These are phyloP conservation scores for Emydomyces testavorans DNA, from an alignment of 2,329 filamentous ascomycete species.

Conservation along the genomic window DNA sequence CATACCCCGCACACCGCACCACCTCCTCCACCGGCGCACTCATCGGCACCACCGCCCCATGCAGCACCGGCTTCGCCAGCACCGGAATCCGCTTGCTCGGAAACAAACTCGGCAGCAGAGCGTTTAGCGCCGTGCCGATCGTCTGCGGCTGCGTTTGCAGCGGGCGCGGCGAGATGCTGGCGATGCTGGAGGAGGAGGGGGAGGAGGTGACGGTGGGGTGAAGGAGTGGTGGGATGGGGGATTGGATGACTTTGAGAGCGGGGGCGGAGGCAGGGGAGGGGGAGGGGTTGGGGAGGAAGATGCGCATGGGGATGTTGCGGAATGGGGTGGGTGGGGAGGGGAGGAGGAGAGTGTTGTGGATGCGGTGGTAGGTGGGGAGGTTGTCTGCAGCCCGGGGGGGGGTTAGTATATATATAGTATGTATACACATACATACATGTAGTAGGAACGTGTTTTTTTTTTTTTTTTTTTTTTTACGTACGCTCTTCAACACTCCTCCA, in stretches of 20 bases:
- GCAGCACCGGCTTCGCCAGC: constrained; percentile 70
- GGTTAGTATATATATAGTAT: no score
- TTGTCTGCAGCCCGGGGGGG: constrained; percentile 51
- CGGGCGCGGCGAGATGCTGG: constrained; percentile 13
- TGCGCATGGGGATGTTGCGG: constrained; percentile 70
- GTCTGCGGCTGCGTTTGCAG: constrained; percentile 47
- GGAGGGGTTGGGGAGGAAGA: constrained; percentile 67
- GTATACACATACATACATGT: no score
- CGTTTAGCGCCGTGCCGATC: constrained; percentile 65
- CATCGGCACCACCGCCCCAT: constrained; percentile 76
- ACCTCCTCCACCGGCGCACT: constrained; percentile 68
- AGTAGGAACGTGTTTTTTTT: background rate
- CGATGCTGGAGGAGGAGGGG: constrained; percentile 14
- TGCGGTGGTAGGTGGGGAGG: constrained; percentile 56
- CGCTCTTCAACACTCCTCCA: constrained; percentile 71
- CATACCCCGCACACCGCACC: constrained; percentile 70
- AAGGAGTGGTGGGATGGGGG: constrained; percentile 49
- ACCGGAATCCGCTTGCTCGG: constrained; percentile 75
- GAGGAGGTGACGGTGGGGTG: constrained; percentile 20
- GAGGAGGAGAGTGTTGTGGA: constrained; percentile 66
- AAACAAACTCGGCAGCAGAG: constrained; percentile 67
- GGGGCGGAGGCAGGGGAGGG: constrained; percentile 35
- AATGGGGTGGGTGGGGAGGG: constrained; percentile 56
- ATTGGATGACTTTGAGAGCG: constrained; percentile 59
- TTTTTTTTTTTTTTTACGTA: constrained; percentile 28